Evolutionary conservation across 2,329 filamentous ascomycete genomes (phyloP).

Genomic region (Myotisia sp.): DNA sequence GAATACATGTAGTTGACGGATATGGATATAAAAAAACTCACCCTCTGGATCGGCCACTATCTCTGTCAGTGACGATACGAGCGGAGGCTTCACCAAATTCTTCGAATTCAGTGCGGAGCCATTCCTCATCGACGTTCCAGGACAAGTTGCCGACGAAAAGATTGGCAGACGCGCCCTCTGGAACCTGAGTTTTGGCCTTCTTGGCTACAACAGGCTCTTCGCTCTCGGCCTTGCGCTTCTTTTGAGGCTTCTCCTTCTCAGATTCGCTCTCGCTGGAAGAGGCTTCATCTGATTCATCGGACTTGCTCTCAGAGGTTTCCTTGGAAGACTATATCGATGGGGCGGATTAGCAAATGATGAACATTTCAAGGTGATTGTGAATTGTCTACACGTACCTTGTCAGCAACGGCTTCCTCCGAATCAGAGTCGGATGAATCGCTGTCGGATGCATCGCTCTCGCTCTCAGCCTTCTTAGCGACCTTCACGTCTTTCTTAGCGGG

Average conservation of each 20-base stretch:
- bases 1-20: neutral
- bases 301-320: slow-evolving; percentile 7
- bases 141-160: slow-evolving; percentile 83
- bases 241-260: slow-evolving; percentile 16
- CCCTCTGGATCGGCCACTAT: slow-evolving; percentile 70
- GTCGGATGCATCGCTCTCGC: slow-evolving; percentile 5
- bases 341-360: neutral
- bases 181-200: slow-evolving; percentile 49
- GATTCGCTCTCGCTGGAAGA: slow-evolving; percentile 21
- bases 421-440: slow-evolving; percentile 10
- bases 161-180: slow-evolving; percentile 38
- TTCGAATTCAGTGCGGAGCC: slow-evolving; percentile 68
- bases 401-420: slow-evolving; percentile 1
- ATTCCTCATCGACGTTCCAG: slow-evolving; percentile 79
- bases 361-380: neutral
- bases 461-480: slow-evolving; percentile 6
- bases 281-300: slow-evolving; percentile 23
- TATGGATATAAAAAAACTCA: slow-evolving; percentile 23
- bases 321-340: slow-evolving; percentile 1
- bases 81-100: slow-evolving; percentile 56
- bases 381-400: slow-evolving; percentile 1
- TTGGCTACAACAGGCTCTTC: slow-evolving; percentile 30
- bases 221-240: slow-evolving; percentile 38
- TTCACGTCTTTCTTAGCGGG: slow-evolving; percentile 18
- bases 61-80: slow-evolving; percentile 72